Evolutionary conservation across 352 stramenopile genomes (phyloP), one percentile per base, ranked within the genome.

Genomic region (Phytophthora cactorum): DNA sequence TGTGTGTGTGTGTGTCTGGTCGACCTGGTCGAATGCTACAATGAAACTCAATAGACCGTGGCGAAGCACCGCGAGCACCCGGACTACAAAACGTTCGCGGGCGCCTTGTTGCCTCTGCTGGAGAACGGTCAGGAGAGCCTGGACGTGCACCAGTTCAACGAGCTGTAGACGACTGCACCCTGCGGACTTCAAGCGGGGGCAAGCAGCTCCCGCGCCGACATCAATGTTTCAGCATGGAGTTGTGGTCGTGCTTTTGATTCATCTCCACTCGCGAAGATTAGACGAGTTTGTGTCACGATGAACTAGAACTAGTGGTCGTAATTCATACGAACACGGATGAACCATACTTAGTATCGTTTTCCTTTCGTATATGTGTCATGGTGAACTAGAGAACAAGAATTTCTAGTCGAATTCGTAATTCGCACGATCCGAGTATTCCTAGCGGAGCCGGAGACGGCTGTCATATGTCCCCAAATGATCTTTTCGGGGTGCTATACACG

Each of bases 101-200:
- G n/a, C 1, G 45, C 45, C 4, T 50, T 69, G 46, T 7, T 70
- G 29, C 28, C 53, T 38, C 47, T 64, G 36, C 25, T 70, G 39
- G 62, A 70, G 47, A 63, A 63, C 47, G 62, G 54, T 14, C 53
- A 70, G 54, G 53, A 63, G 17, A 65, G 63, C 25, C 31, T 70
- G 15, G 55, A 65, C 39, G 55, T 56, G 54, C 49, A 66, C 55
- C 63, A 65, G 55, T 70, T 70, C 41, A 66, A 65, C 2, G 63
- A 61, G 55, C 53, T 63, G 22, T 60, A 70, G 29, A 45, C 34
- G 34, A 39, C 34, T 39, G 34, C 34, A 39, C 34, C 9, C 5
- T 14, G 34, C 9, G 34, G 34, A 39, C 34, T 39, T 39, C 34
- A 39, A 39, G 34, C 34, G 7, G 2, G 34, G 5, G 9, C 34